Evolutionary conservation across 2,329 filamentous ascomycete genomes (phyloP), one percentile per base, ranked within the genome.

Genomic region (Xylariales sp.): DNA sequence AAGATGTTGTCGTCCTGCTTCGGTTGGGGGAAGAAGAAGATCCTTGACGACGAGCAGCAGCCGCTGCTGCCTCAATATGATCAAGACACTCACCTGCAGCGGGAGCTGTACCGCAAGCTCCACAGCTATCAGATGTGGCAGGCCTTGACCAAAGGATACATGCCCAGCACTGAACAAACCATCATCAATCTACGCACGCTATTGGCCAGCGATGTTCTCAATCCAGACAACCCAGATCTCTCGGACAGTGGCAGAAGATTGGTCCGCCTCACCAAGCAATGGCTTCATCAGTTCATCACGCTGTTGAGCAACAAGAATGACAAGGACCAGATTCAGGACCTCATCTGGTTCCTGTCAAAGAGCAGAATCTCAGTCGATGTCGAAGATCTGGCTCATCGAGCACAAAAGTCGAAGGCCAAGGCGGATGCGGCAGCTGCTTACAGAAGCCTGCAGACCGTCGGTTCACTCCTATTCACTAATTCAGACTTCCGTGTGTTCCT

Each of bases 71-170:
- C 89, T 44, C 83, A 82, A 54, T 93, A 93, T 71, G 73, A 81
- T 54, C 84, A 94, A 62, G 87, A 93, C 55, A 95, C 90, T 1
- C 67, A 73, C 22, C 69, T 90, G 40, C 87, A 95, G 73, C 74
- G 81, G 35, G 73, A 81, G 54, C 74, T 95, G 44, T 87, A 91
- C 57, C 82, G 91, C 62, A 96, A 95, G 71, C 76, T 97, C 46
- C 91, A 95, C 65, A 84, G 84, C 19, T 96, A 95, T 59, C 88
- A 95, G 70, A 95, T 95, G 84, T 60, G 89, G 20, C 78, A 86
- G 40, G 91, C 91, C 41, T 62, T 96, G 8, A 78, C 78, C 1
- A 79, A 87, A 55, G 91, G 91, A 5, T 96, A 82, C 64, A 90
- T 97, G 85, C 91, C 91, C 34, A 93, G 88, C 5, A 96, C 86